Evolutionary conservation across 1,139 yeast genomes (phyloP).

Genomic region (Maudiozyma humilis): DNA sequence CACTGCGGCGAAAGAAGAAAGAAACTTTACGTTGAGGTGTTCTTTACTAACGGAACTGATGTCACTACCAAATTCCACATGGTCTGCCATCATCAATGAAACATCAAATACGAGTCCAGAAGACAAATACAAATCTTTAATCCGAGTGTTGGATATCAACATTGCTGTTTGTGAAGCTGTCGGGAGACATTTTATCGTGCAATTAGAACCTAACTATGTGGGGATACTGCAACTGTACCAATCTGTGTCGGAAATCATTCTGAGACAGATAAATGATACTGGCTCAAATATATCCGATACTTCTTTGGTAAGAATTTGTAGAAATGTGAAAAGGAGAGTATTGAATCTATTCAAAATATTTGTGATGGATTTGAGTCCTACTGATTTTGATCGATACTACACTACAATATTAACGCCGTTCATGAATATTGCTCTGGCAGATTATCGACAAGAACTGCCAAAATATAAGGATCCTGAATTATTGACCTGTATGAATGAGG

Average conservation of each 20-base stretch:
- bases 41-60: conserved; percentile 65
- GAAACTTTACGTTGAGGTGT: conserved; percentile 53
- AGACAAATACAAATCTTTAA: conserved; percentile 80
- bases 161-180: conserved; percentile 84
- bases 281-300: conserved; percentile 83
- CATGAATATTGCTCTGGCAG: conserved; percentile 76
- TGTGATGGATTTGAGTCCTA: conserved; percentile 54
- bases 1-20: conserved; percentile 76
- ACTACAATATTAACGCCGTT: conserved; percentile 72
- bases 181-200: conserved; percentile 82
- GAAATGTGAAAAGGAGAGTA: conserved; percentile 90
- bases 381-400: conserved; percentile 68
- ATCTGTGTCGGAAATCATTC: conserved; percentile 76
- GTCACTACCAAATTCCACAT: conserved; percentile 85
- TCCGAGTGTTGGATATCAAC: conserved; percentile 85
- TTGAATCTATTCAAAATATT: conserved; percentile 80
- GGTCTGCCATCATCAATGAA: conserved; percentile 77
- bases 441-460: conserved; percentile 76
- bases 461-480: conserved; percentile 97
- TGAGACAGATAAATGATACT: conserved; percentile 61
- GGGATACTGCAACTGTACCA: conserved; percentile 81
- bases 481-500: conserved; percentile 79
- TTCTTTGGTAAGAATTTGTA: conserved; percentile 82
- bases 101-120: conserved; percentile 63
- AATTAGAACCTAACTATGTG: conserved; percentile 71